Evolutionary conservation across 306 rosid species (phyloP).

Genomic region (Bauhinia variegata): DNA sequence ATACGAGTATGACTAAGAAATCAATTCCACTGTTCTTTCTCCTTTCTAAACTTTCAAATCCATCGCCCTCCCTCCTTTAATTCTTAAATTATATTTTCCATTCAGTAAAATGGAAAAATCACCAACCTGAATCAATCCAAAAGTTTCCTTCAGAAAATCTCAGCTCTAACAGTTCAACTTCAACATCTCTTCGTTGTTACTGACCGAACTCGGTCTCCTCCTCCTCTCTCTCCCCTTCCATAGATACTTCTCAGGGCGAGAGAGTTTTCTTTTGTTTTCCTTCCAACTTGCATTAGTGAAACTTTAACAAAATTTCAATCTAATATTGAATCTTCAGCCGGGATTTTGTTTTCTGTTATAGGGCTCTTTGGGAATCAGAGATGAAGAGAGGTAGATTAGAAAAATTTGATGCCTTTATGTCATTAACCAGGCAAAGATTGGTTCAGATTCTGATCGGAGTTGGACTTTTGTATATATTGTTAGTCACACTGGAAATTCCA

Average conservation of each 20-base stretch:
- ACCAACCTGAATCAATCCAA: background rate
- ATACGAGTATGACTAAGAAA: background rate
- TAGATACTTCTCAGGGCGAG: background rate
- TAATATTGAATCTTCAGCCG: background rate
- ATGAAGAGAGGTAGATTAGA: conserved; percentile 68
- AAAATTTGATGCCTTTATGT: conserved; percentile 44
- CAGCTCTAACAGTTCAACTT: background rate
- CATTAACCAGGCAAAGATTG: conserved; percentile 68
- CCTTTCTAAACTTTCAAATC: background rate
- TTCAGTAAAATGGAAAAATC: background rate
- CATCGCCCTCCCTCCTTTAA: too few species aligned
- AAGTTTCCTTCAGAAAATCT: background rate
- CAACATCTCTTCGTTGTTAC: conserved; percentile 13
- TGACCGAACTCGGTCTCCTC: conserved; percentile 19
- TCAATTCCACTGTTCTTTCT: background rate
- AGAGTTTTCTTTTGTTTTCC: background rate
- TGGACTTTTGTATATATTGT: conserved; percentile 56
- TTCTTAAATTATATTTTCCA: background rate
- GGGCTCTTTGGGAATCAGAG: conserved; percentile 14
- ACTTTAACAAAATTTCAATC: background rate
- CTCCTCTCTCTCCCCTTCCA: conserved; percentile 14
- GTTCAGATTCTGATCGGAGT: conserved; percentile 61
- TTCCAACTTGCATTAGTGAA: background rate
- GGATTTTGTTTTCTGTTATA: background rate
- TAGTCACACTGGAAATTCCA: conserved; percentile 76